phyloP scores from a whole-genome alignment of 306 rosid genomes.

The Ormosia semicastrata region DNA sequence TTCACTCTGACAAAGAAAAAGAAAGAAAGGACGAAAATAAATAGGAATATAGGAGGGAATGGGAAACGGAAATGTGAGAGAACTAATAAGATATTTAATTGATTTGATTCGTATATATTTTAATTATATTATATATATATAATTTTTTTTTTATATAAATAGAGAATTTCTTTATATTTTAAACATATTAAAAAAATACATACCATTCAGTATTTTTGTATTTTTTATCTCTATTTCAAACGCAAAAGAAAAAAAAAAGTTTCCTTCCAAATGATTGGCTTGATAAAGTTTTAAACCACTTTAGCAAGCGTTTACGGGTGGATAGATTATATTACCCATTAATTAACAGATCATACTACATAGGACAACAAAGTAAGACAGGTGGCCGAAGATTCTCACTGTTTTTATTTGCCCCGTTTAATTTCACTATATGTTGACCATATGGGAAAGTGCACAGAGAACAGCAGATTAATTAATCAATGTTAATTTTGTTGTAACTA shows the following conservation, averaged over 20 bases:
- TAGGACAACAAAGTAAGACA: slow-evolving; percentile 16
- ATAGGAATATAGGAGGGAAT: background rate
- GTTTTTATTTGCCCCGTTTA: background rate
- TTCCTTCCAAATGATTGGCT: background rate
- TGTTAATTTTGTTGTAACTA: slow-evolving; percentile 11
- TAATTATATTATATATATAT: too few species aligned
- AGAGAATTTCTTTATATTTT: too few species aligned
- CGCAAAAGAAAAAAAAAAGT: too few species aligned
- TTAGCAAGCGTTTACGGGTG: slow-evolving; percentile 2
- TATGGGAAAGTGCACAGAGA: background rate
- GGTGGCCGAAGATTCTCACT: slow-evolving; percentile 13
- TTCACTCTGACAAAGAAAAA: background rate
- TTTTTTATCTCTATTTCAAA: too few species aligned
- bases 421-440: background rate
- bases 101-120: too few species aligned
- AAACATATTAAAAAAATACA: too few species aligned
- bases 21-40: background rate
- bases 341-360: background rate
- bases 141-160: too few species aligned
- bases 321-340: background rate
- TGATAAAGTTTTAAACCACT: slow-evolving; percentile 2
- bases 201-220: too few species aligned
- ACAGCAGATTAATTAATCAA: background rate
- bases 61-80: too few species aligned
- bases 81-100: too few species aligned